These are phyloP conservation scores for Crithidia fasciculata DNA, from an alignment of 208 protist species.

Conservation along the genomic window DNA sequence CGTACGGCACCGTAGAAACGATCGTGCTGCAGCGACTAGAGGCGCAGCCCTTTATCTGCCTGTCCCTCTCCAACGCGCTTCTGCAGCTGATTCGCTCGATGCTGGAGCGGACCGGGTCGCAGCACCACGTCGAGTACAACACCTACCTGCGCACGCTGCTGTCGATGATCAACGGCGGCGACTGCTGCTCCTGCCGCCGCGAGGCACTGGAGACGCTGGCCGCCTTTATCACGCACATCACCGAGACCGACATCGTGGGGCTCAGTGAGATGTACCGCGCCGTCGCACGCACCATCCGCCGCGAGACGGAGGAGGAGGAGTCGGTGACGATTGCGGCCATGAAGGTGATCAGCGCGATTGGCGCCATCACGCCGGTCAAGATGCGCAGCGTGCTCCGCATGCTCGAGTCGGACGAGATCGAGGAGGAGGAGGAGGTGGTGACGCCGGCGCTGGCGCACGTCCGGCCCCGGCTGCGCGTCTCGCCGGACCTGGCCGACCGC, in stretches of 20 bases:
- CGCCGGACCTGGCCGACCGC: slow-evolving; percentile 71
- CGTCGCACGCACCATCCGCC: slow-evolving; percentile 79
- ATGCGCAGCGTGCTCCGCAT: slow-evolving; percentile 67
- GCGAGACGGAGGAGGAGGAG: slow-evolving; percentile 78
- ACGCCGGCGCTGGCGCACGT: slow-evolving; percentile 77
- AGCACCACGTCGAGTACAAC: slow-evolving; percentile 61
- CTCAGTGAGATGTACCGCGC: slow-evolving; percentile 73
- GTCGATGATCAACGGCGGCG: slow-evolving; percentile 71
- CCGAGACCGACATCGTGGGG: slow-evolving; percentile 49
- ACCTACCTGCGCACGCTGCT: slow-evolving; percentile 66
- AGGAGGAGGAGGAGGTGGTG: slow-evolving; percentile 83
- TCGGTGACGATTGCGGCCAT: slow-evolving; percentile 70
- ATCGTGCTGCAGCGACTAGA: slow-evolving; percentile 69
- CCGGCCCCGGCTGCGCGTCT: slow-evolving; percentile 76
- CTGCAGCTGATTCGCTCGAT: slow-evolving; percentile 75
- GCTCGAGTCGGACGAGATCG: slow-evolving; percentile 79
- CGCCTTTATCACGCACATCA: slow-evolving; percentile 77
- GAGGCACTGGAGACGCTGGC: slow-evolving; percentile 79
- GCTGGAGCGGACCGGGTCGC: slow-evolving; percentile 66
- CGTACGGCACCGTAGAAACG: slow-evolving; percentile 60
- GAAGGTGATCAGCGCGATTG: slow-evolving; percentile 79
- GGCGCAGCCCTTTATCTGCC: slow-evolving; percentile 77
- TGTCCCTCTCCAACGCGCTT: slow-evolving; percentile 70
- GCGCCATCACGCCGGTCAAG: slow-evolving; percentile 83
- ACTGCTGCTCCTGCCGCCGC: slow-evolving; percentile 69